Conservation (phyloP, 345 rosid species). For the Euphorbia pulcherrima region DNA sequence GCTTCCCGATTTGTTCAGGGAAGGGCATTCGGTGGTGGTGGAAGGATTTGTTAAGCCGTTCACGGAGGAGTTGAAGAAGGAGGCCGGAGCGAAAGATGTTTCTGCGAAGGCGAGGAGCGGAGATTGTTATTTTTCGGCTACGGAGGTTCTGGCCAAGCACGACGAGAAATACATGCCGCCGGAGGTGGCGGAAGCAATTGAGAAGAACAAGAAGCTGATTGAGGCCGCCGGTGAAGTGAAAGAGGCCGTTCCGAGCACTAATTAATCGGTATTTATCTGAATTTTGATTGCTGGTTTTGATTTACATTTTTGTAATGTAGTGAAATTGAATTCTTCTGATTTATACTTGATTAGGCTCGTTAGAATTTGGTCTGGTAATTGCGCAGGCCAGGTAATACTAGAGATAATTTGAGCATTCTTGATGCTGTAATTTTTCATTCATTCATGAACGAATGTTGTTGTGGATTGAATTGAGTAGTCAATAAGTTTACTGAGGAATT, state of each 20-base stretch:
- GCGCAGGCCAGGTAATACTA: conserved; percentile 1
- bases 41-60: conserved; percentile 86
- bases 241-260: conserved; percentile 28
- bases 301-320: neutral
- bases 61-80: conserved; percentile 56
- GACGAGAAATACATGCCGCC: conserved; percentile 97
- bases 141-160: conserved; percentile 92
- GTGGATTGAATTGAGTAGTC: neutral
- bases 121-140: conserved; percentile 68
- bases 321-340: neutral
- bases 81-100: conserved; percentile 42
- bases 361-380: neutral
- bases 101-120: conserved; percentile 62
- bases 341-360: neutral
- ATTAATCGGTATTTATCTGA: conserved; percentile 2
- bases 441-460: neutral
- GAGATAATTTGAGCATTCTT: neutral
- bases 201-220: conserved; percentile 81
- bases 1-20: conserved; percentile 82
- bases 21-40: conserved; percentile 90
- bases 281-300: neutral
- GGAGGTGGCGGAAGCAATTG: conserved; percentile 92
- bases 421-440: neutral
- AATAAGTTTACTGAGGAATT: neutral
- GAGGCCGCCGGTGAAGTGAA: conserved; percentile 31